Base-by-base conservation (phyloP, 208 protist species). In the Trypanosoma platydactyli region DNA sequence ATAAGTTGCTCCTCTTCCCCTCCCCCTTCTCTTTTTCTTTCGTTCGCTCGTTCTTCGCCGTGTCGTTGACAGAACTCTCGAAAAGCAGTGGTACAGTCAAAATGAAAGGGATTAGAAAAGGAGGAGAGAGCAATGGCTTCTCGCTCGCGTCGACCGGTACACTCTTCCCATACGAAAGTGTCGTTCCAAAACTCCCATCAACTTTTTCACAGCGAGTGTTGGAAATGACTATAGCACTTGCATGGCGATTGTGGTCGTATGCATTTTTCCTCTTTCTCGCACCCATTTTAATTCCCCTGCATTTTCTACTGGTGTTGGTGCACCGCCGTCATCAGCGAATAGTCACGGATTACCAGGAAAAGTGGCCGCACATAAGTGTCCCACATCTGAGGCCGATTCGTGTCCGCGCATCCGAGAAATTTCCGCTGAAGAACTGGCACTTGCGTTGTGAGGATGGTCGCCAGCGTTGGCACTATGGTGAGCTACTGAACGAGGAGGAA, bases 371-470 rank as follows among this genome's bases (percentile, higher is more conserved):
- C 53, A 4, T 58, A 41, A 91, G 72, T 33, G 74, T 88, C 0
- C 84, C 88, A 40, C 88, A 91, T 55, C 71, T 90, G 6, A 77
- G 83, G 24, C 59, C 54, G 9, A 57, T 87, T 45, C 30, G 45
- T 49, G 76, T 81, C 61, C 50, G 64, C 20, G 42, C 80, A 12
- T 64, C 76, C 45, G 11, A 22, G 3, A 33, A 66, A 9, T 92
- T 90, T 64, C 83, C 86, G 0, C 54, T 93, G 35, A 77, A 80
- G 24, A 55, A 71, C 22, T 96, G 90, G 90, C 87, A 91, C 58
- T 68, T 96, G 58, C 79, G 80, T 54, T 93, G 86, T 60, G 90
- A 96, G 65, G 90, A 96, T 33, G 90, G 90, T 0, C 87, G 90
- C 3, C 90, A 96, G 78, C 86, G 84, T n/a, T 96, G 90, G 90